phyloP scores from a whole-genome alignment of 2,329 filamentous ascomycete species.

The Alternaria incomplexa region DNA sequence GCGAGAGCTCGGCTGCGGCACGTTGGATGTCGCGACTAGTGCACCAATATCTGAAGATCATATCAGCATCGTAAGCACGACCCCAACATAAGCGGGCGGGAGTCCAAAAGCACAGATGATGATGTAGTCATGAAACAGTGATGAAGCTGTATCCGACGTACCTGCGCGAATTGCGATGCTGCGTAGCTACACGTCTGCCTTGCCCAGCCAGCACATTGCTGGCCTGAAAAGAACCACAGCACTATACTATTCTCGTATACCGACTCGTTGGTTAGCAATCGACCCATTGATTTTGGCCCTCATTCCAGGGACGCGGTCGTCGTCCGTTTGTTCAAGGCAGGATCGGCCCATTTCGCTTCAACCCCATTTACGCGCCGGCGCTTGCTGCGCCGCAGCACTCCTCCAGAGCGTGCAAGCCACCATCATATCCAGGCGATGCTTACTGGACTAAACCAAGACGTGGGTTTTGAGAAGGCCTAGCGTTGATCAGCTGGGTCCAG shows the following conservation, averaged over 20 bases:
- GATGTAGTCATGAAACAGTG: not conserved
- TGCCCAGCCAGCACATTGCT: not conserved
- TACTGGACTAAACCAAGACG: not conserved
- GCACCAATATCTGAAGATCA: not conserved
- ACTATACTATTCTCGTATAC: not conserved
- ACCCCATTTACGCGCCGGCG: conserved; percentile 10
- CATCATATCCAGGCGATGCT: not conserved
- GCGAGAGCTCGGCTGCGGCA: not conserved
- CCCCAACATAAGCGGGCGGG: not conserved
- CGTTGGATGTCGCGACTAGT: not conserved
- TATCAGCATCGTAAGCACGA: not conserved
- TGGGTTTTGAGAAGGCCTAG: not conserved
- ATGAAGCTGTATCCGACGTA: not conserved
- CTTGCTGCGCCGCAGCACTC: conserved; percentile 7
- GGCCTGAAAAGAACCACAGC: conserved; percentile 2
- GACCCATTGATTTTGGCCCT: conserved; percentile 13
- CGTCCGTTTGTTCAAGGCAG: conserved; percentile 9
- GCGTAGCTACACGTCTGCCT: conserved; percentile 2
- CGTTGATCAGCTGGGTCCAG: conserved; percentile 2
- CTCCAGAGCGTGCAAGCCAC: conserved; percentile 5
- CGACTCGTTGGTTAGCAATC: not conserved
- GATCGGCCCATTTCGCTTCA: conserved; percentile 6
- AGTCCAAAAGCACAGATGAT: not conserved
- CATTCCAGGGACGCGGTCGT: conserved; percentile 4
- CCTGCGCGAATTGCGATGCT: not conserved